Base-by-base conservation (phyloP, 2,329 filamentous ascomycete genomes). In the Paracorniculantispora psalliotae region DNA sequence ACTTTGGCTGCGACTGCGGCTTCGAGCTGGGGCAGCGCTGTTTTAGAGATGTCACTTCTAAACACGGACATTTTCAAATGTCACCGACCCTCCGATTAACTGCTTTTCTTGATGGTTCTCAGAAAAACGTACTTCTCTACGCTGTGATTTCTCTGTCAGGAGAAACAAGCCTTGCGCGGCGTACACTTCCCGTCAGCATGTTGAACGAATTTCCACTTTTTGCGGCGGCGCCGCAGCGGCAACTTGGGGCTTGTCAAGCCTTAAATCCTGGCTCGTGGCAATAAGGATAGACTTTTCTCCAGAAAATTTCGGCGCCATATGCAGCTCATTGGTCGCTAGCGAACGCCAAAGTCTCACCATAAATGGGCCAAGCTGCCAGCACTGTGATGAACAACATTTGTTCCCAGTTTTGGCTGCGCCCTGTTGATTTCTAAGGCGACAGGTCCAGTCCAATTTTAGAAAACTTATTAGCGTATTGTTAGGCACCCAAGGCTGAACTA, bases 331-430 rank as follows among this genome's bases (percentile, higher is more conserved):
- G 51, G 51, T 19, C 17, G 25, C 1, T 9, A 25, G 26, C n/a
- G 25, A 17, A 33, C 51, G 51, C 51, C 39, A 33, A 54, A 44
- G 51, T 54, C 51, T 54, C 51, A 54, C 51, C 51, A 33, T 54
- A 54, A 54, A 8, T 44, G 51, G 51, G 50, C n/a, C n/a, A n/a
- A n/a, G n/a, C n/a, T n/a, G n/a, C n/a, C n/a, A n/a, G 39, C 35
- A 23, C 28, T 35, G 30, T 9, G 28, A 28, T 30, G 17, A 13
- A 33, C 19, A 33, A 4, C 25, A 54, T 25, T 44, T 44, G 21
- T 44, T 21, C 8, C n/a, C 8, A 25, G n/a, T 25, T 41, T 12
- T 43, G 23, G 37, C 50, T 53, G 35, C 37, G 37, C 50, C 50
- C 19, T 30, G 28, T 19, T 21, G 41, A 53, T 28, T n/a, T 53